A percentile compares a stretch with the other conserved stretches of the same genome.
These are phyloP conservation scores for Diaporthe helianthi DNA, from an alignment of 2,329 filamentous ascomycete genomes.

Conservation along the genomic window DNA sequence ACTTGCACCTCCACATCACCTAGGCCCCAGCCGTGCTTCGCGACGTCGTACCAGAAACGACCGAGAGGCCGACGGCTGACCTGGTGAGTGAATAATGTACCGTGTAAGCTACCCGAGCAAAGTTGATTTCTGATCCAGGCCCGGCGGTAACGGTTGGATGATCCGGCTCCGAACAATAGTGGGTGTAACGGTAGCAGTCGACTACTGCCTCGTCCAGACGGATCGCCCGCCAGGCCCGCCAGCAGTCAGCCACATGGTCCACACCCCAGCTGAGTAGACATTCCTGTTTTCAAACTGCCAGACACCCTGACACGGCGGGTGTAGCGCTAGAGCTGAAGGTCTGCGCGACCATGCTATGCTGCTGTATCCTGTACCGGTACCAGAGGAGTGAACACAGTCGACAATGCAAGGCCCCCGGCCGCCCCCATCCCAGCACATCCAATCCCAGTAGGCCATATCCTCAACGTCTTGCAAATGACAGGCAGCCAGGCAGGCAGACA, in stretches of 20 bases:
- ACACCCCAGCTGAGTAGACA: background rate
- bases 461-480: slow-evolving; percentile 1
- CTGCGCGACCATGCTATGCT: background rate
- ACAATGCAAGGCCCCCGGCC: background rate
- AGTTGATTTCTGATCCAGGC: slow-evolving; percentile 5
- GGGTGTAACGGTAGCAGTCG: slow-evolving; percentile 26
- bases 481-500: background rate
- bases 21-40: slow-evolving; percentile 9
- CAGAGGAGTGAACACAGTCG: background rate
- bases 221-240: slow-evolving; percentile 12
- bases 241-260: background rate
- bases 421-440: background rate
- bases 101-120: background rate
- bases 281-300: slow-evolving; percentile 1
- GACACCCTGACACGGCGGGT: slow-evolving; percentile 11
- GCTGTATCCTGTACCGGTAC: background rate
- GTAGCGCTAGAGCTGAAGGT: slow-evolving; percentile 13
- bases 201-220: slow-evolving; percentile 16
- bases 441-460: background rate
- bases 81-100: background rate
- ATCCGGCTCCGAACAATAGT: slow-evolving; percentile 18
- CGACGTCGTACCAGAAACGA: slow-evolving; percentile 10
- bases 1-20: slow-evolving; percentile 1
- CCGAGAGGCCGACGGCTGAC: slow-evolving; percentile 6
- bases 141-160: slow-evolving; percentile 25